phyloP scores from a whole-genome alignment of 1,284 basidiomycete species.

The Ganoderma multipileum region DNA sequence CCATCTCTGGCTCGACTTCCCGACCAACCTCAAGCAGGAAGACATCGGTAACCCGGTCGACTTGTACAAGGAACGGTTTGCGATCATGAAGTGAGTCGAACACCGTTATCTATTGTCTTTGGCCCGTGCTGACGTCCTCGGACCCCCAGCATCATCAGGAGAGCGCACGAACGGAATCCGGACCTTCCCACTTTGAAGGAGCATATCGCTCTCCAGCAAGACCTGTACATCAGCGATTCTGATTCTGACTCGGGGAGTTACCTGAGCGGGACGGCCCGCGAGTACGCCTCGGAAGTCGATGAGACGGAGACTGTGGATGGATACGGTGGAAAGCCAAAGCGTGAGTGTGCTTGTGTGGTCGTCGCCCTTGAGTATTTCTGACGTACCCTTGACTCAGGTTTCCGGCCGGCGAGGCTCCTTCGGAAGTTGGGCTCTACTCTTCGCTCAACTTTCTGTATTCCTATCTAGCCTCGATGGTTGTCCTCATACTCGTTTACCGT shows the following conservation, averaged over 20 bases:
- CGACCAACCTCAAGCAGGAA: conserved; percentile 3
- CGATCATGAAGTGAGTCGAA: neutral
- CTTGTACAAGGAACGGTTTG: neutral
- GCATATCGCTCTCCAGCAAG: neutral
- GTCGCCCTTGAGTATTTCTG: neutral
- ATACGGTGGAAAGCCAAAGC: neutral
- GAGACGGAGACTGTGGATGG: neutral
- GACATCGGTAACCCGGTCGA: neutral
- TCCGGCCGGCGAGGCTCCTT: neutral
- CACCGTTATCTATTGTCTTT: no score
- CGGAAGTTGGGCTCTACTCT: neutral
- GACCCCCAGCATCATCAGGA: neutral
- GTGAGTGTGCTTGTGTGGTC: neutral
- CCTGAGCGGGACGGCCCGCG: neutral
- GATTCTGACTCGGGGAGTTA: neutral
- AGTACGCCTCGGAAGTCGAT: neutral
- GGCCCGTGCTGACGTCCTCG: neutral
- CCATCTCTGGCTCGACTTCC: conserved; percentile 10
- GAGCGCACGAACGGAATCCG: neutral
- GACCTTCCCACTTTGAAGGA: neutral
- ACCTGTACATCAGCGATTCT: neutral
- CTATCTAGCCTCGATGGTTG: neutral
- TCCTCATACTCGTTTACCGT: neutral
- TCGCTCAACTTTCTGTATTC: neutral
- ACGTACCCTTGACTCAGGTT: neutral